Conservation (phyloP, 768 basidiomycete species). For the Phylloporus sp. region DNA sequence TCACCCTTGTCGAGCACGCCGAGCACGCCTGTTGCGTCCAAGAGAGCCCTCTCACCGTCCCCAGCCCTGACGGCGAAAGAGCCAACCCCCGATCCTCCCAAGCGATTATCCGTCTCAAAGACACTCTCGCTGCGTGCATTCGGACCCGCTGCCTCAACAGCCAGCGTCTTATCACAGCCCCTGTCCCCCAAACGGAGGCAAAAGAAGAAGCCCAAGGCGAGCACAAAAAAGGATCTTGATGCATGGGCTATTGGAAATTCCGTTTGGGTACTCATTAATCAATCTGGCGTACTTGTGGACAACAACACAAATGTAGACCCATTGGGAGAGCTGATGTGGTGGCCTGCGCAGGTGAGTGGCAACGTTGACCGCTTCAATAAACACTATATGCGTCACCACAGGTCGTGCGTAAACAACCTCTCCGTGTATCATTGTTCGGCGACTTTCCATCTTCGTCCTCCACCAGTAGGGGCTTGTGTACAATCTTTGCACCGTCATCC, state of each 20-base stretch:
- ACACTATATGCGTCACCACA: slow-evolving; percentile 6
- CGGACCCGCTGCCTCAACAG: slow-evolving; percentile 4
- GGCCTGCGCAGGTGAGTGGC: slow-evolving; percentile 61
- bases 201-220: slow-evolving; percentile 7
- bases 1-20: slow-evolving; percentile 28
- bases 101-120: slow-evolving; percentile 9
- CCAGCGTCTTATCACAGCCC: slow-evolving; percentile 17
- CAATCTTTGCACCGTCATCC: slow-evolving; percentile 32
- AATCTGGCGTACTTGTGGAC: slow-evolving; percentile 33
- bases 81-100: neutral
- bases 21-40: slow-evolving; percentile 8
- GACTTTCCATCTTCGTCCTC: slow-evolving; percentile 28
- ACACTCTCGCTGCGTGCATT: slow-evolving; percentile 11
- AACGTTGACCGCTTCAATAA: neutral
- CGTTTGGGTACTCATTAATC: slow-evolving; percentile 54
- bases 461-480: slow-evolving; percentile 20
- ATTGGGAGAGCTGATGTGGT: slow-evolving; percentile 46
- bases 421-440: slow-evolving; percentile 30
- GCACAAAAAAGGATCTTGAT: neutral
- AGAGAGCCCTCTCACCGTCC: slow-evolving; percentile 17
- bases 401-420: slow-evolving; percentile 28
- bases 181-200: slow-evolving; percentile 21
- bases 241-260: slow-evolving; percentile 34
- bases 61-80: slow-evolving; percentile 6
- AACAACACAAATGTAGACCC: slow-evolving; percentile 21